A percentile compares a stretch with the other conserved stretches of the same genome.
Conservation (phyloP, 2,329 filamentous ascomycete genomes). For the Alternaria angustiovoidea region DNA sequence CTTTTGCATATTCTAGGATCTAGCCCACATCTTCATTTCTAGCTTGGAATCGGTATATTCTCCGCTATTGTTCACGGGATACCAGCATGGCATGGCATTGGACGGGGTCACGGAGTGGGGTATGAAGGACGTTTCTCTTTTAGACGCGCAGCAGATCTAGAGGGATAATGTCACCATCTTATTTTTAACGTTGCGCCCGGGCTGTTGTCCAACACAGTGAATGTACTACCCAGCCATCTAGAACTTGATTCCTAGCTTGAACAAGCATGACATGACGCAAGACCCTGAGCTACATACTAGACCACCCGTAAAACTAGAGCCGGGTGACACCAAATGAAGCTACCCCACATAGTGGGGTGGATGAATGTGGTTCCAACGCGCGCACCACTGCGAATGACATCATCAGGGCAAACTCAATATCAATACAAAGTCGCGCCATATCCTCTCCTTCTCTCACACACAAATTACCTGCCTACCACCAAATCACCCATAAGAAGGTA, state of each 20-base stretch:
- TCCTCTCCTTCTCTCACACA: constrained; percentile 3
- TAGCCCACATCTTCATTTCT: constrained; percentile 26
- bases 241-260: background rate
- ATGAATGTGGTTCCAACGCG: constrained; percentile 15
- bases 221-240: background rate
- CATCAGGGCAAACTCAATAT: constrained; percentile 9
- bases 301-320: constrained; percentile 10
- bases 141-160: constrained; percentile 30
- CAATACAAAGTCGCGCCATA: constrained; percentile 23
- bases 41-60: constrained; percentile 25
- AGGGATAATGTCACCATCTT: constrained; percentile 28
- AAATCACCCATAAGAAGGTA: constrained; percentile 19
- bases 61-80: constrained; percentile 25
- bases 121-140: constrained; percentile 23
- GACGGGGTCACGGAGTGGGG: constrained; percentile 24
- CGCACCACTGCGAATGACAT: constrained; percentile 21
- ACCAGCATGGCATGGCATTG: constrained; percentile 34
- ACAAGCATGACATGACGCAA: constrained; percentile 19
- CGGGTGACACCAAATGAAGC: background rate
- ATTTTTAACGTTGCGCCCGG: constrained; percentile 12
- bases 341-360: constrained; percentile 23
- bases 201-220: background rate
- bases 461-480: constrained; percentile 9
- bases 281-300: constrained; percentile 11
- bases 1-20: constrained; percentile 28